phyloP scores from a whole-genome alignment of 176 grass and related monocot genomes.

The Musa schizocarpa region DNA sequence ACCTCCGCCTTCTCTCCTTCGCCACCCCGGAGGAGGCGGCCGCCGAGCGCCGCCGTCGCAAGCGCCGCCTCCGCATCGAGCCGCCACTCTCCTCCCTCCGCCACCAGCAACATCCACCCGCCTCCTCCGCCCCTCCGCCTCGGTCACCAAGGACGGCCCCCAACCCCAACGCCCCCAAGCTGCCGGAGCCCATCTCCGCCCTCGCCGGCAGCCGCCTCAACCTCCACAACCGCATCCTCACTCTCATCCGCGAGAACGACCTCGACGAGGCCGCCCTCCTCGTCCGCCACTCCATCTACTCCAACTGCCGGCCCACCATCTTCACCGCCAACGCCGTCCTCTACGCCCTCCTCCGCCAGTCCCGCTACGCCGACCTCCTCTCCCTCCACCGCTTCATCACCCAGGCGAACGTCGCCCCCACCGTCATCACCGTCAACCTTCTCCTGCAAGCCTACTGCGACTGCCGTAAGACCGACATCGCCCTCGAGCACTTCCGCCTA shows the following conservation, averaged over 20 bases:
- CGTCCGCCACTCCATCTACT: constrained; percentile 88
- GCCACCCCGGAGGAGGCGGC: constrained; percentile 27
- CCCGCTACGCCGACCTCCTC: constrained; percentile 63
- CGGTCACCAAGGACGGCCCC: constrained; percentile 3
- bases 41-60: constrained; percentile 21
- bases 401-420: constrained; percentile 70
- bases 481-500: constrained; percentile 62
- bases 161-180: constrained; percentile 50
- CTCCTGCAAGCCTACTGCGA: constrained; percentile 62
- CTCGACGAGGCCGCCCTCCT: constrained; percentile 66
- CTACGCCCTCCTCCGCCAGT: constrained; percentile 51
- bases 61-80: constrained; percentile 20
- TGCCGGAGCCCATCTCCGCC: constrained; percentile 58
- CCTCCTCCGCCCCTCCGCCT: constrained; percentile 1
- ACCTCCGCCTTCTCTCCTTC: constrained; percentile 31
- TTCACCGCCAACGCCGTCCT: constrained; percentile 69
- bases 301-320: constrained; percentile 78
- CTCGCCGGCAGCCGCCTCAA: constrained; percentile 48
- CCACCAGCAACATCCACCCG: constrained; percentile 19
- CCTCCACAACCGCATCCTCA: constrained; percentile 81
- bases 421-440: constrained; percentile 66
- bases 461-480: constrained; percentile 44
- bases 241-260: constrained; percentile 53
- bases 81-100: constrained; percentile 12
- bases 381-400: constrained; percentile 76